phyloP scores from a whole-genome alignment of 2,329 filamentous ascomycete genomes.

The Byssochlamys sp. region DNA sequence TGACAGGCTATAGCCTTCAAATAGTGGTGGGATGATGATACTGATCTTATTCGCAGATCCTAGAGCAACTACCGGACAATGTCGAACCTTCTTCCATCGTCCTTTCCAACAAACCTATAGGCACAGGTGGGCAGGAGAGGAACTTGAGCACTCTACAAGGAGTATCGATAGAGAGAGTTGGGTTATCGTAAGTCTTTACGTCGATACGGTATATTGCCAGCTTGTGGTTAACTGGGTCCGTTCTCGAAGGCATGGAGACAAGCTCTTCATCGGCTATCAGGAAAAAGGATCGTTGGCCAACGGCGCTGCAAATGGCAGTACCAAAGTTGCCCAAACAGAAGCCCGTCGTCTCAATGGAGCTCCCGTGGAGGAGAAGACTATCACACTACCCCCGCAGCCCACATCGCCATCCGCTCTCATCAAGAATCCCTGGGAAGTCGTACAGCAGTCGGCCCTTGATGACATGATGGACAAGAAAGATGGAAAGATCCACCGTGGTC shows the following conservation, averaged over 20 bases:
- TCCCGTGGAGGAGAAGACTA: conserved; percentile 43
- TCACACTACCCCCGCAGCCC: conserved; percentile 52
- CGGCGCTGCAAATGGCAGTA: conserved; percentile 29
- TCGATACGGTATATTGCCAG: not conserved
- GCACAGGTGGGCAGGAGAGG: conserved; percentile 46
- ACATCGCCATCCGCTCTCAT: conserved; percentile 52
- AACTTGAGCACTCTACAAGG: conserved; percentile 43
- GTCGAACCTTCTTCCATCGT: conserved; percentile 46
- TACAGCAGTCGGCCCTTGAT: conserved; percentile 79
- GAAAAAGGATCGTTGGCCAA: conserved; percentile 46
- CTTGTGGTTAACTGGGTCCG: not conserved
- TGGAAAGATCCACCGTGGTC: conserved; percentile 73
- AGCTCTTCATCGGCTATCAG: conserved; percentile 77
- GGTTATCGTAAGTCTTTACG: conserved; percentile 41
- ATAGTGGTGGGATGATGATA: not conserved
- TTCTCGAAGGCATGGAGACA: conserved; percentile 65
- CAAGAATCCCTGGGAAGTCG: conserved; percentile 86
- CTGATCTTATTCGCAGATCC: conserved; percentile 31
- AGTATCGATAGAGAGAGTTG: conserved; percentile 48
- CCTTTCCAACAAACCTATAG: conserved; percentile 53
- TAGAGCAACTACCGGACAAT: conserved; percentile 51
- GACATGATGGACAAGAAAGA: conserved; percentile 75
- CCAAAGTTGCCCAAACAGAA: conserved; percentile 16
- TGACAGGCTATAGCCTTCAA: not conserved
- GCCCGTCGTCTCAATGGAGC: conserved; percentile 30